These are phyloP conservation scores for Artemisia argyi DNA, from an alignment of 129 eudicot genomes.

Conservation along the genomic window DNA sequence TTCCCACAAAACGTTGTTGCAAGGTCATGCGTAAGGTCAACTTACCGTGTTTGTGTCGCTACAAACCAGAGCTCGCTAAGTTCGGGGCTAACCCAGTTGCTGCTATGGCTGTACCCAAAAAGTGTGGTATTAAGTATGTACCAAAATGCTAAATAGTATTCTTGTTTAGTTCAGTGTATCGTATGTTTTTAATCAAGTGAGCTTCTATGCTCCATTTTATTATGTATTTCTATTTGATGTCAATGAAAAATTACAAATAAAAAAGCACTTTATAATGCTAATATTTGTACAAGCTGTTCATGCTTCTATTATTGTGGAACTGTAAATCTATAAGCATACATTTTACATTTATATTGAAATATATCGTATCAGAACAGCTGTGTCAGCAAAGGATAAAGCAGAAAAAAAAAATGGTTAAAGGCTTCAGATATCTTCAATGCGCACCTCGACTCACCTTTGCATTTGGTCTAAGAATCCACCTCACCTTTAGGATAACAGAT, in stretches of 20 bases:
- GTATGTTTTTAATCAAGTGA: slow-evolving; percentile 22
- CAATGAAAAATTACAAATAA: background rate
- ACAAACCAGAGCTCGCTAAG: slow-evolving; percentile 37
- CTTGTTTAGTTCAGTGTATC: background rate
- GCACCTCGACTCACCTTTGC: background rate
- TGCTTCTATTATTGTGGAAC: background rate
- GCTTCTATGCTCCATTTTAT: slow-evolving; percentile 23
- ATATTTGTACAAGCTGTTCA: background rate
- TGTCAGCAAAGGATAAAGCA: too few species aligned
- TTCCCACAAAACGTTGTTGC: slow-evolving; percentile 49
- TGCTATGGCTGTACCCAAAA: slow-evolving; percentile 49
- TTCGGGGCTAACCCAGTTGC: slow-evolving; percentile 48
- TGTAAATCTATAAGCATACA: background rate
- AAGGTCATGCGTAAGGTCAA: slow-evolving; percentile 41
- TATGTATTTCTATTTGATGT: slow-evolving; percentile 4
- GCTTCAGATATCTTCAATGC: background rate
- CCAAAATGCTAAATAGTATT: slow-evolving; percentile 24
- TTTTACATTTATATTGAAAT: background rate
- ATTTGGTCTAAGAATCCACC: background rate
- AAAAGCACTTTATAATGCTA: too few species aligned
- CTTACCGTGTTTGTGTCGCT: slow-evolving; percentile 45
- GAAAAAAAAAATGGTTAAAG: too few species aligned
- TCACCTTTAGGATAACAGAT: background rate
- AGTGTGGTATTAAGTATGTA: slow-evolving; percentile 35
- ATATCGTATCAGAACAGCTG: too few species aligned